Evolutionary conservation across 805 yeast species (phyloP).

Genomic region (Ogataea chonburiensis): DNA sequence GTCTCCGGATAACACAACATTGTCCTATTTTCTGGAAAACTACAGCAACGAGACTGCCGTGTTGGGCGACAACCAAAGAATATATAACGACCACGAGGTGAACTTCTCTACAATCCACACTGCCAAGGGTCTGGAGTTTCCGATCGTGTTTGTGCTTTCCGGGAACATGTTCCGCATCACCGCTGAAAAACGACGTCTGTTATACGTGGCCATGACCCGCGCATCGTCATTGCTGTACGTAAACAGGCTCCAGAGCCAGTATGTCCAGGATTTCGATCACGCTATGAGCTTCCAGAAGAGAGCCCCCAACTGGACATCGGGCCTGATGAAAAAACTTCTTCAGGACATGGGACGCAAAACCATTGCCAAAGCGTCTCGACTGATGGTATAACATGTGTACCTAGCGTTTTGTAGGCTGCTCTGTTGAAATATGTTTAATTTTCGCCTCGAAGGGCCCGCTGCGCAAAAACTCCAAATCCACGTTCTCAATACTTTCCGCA

Average conservation of each 20-base stretch:
- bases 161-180: conserved; percentile 21
- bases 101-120: conserved; percentile 70
- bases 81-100: conserved; percentile 35
- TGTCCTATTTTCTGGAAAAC: conserved; percentile 41
- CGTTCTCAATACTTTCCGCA: conserved; percentile 23
- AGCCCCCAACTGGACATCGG: conserved; percentile 5
- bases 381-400: conserved; percentile 1
- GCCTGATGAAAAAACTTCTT: conserved; percentile 1
- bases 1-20: conserved; percentile 32
- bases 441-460: conserved; percentile 26
- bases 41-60: conserved; percentile 37
- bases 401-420: conserved; percentile 40
- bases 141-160: conserved; percentile 55
- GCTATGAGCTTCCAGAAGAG: background rate
- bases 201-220: conserved; percentile 68
- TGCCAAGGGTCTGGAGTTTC: conserved; percentile 73
- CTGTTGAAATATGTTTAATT: conserved; percentile 44
- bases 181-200: conserved; percentile 39
- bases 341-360: conserved; percentile 5
- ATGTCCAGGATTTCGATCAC: conserved; percentile 22
- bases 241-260: conserved; percentile 26
- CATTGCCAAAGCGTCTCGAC: conserved; percentile 1
- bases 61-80: conserved; percentile 20
- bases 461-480: conserved; percentile 27
- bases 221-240: conserved; percentile 49